Evolutionary conservation across 176 grass and related monocot species (phyloP), one percentile per base, ranked within the genome.

Genomic region (Pontederia paniculata): DNA sequence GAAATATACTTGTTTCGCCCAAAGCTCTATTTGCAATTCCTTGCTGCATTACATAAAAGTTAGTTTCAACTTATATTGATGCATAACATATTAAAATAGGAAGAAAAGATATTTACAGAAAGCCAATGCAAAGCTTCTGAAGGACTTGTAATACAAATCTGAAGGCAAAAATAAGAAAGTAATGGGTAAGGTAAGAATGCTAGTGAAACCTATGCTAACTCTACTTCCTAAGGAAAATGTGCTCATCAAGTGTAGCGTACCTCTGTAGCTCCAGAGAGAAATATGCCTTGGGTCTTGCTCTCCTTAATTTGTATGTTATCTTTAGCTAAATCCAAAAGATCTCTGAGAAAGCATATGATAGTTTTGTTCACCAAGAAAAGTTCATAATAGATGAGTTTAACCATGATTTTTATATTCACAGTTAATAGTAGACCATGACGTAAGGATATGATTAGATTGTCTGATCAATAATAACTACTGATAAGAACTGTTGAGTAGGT

Each of bases 221-320:
- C n/a, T 28, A 69, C 21, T 55, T 67, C 21, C 13, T 69, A n/a
- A 53, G 16, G 20, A 23, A 64, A 61, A 54, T 48, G 62, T 61
- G 23, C 17, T 72, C 17, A 72, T 20, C 54, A 75, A 69, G 16
- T 69, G 23, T 70, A 44, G 57, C 64, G 54, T 17, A 89, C 89
- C 85, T 89, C 81, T 67, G 85, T 86, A 83, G 85, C 85, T 43
- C 89, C 85, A 74, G 62, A 75, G 80, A 95, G 88, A 61, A 82
- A 95, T 70, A 89, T 89, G 23, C 85, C 89, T 62, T 83, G 85
- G 62, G 44, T 77, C 76, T 80, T 85, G 55, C 76, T 84, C 76
- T 95, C 85, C 79, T 95, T 95, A 65, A 95, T 95, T 45, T 89
- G 84, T 31, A 89, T 67, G 71, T 85, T 95, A 62, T 95, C 89